Conservation (phyloP, 345 rosid genomes). For the Streptanthus diversifolius region DNA sequence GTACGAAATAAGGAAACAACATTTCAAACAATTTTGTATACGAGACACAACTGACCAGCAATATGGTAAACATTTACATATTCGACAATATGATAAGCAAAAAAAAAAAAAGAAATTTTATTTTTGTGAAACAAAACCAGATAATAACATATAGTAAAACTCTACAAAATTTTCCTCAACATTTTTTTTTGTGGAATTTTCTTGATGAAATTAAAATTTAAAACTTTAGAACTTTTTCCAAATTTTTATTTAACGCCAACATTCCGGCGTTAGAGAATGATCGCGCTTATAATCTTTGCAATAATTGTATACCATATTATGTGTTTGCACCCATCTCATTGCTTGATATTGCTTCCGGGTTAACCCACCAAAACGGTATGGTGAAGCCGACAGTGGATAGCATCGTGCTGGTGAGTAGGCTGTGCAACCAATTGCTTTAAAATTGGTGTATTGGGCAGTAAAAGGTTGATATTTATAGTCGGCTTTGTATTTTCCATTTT, state of each 20-base stretch:
- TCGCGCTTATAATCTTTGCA: constrained; percentile 76
- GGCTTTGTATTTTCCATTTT: constrained; percentile 91
- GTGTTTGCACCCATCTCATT: constrained; percentile 80
- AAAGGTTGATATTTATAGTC: constrained; percentile 88
- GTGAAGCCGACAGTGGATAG: constrained; percentile 64
- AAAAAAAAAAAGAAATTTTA: neutral
- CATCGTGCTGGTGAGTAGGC: constrained; percentile 62
- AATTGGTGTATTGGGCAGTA: constrained; percentile 63
- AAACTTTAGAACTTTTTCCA: neutral
- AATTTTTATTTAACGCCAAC: constrained; percentile 36
- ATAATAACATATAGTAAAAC: neutral
- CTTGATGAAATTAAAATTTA: neutral
- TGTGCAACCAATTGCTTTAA: constrained; percentile 76
- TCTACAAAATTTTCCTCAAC: neutral
- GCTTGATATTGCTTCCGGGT: constrained; percentile 55
- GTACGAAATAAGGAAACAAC: neutral
- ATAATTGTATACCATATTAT: constrained; percentile 67
- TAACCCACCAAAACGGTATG: constrained; percentile 65
- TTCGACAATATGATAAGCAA: neutral
- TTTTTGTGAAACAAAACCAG: constrained; percentile 20
- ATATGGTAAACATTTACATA: constrained; percentile 12
- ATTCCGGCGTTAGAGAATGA: constrained; percentile 85
- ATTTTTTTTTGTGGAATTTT: neutral
- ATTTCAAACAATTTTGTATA: neutral
- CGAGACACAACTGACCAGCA: neutral